phyloP scores from a whole-genome alignment of 108 stramenopile species.

The Nitzschia inconspicua region DNA sequence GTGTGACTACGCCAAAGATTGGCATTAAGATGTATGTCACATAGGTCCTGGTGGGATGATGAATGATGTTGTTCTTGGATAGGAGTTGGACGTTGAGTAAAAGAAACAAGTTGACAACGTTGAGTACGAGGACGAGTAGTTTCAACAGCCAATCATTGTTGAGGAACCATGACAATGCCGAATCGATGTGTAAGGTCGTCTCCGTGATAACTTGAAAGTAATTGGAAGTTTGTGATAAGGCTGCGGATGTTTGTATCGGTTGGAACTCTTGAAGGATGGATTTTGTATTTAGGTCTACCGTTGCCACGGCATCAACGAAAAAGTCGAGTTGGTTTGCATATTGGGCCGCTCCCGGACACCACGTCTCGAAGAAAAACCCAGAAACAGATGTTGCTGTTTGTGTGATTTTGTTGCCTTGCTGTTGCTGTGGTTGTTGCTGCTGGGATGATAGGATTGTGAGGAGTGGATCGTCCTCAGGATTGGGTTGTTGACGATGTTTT shows the following conservation, averaged over 20 bases:
- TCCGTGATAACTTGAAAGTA: slow-evolving; percentile 6
- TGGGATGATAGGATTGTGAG: too few relatives aligned
- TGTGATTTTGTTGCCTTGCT: too few relatives aligned
- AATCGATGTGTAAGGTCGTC: slow-evolving; percentile 12
- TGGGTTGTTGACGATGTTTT: neutral
- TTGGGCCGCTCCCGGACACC: neutral
- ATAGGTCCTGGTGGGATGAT: slow-evolving; percentile 13
- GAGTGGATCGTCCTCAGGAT: too few relatives aligned
- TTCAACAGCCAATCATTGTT: slow-evolving; percentile 39
- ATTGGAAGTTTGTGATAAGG: neutral
- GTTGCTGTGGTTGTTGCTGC: too few relatives aligned
- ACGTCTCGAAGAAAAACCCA: neutral
- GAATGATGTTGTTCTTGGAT: slow-evolving; percentile 34
- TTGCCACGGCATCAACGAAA: neutral
- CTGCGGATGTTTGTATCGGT: neutral
- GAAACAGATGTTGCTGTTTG: neutral
- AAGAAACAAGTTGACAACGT: slow-evolving; percentile 37
- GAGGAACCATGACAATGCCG: slow-evolving; percentile 18
- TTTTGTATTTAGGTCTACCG: neutral
- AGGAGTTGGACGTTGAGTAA: slow-evolving; percentile 21
- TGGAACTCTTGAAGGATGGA: too few relatives aligned
- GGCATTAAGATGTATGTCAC: slow-evolving; percentile 33
- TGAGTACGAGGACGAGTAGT: slow-evolving; percentile 30
- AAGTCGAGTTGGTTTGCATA: neutral
- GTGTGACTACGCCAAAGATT: slow-evolving; percentile 18